Conservation (phyloP, 352 stramenopile genomes). For the Pythium dissimile region DNA sequence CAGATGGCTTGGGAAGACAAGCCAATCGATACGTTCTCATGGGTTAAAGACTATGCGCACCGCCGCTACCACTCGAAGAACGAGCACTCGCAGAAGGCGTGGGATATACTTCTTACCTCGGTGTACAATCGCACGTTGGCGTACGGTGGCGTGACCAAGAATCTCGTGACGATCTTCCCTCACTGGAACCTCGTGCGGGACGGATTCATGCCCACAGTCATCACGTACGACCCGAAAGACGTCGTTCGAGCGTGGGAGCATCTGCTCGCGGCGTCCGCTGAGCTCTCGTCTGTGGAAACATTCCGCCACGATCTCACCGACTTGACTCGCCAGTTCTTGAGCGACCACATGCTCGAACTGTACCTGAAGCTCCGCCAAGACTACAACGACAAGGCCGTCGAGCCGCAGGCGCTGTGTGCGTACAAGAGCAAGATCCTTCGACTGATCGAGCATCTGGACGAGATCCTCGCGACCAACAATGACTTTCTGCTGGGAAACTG, state of each 20-base stretch:
- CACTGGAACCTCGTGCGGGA: conserved; percentile 62
- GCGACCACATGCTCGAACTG: conserved; percentile 53
- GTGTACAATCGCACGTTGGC: conserved; percentile 73
- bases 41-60: conserved; percentile 48
- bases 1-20: conserved; percentile 65
- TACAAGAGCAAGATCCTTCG: conserved; percentile 44
- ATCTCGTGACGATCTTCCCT: conserved; percentile 58
- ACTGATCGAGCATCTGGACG: conserved; percentile 53
- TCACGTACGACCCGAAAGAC: conserved; percentile 70
- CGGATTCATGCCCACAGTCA: conserved; percentile 69
- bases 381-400: conserved; percentile 32
- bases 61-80: conserved; percentile 62
- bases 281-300: conserved; percentile 41
- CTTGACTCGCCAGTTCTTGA: conserved; percentile 72
- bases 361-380: conserved; percentile 57
- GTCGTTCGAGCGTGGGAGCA: conserved; percentile 55
- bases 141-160: conserved; percentile 76
- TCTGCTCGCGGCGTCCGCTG: conserved; percentile 37
- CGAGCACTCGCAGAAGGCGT: conserved; percentile 45
- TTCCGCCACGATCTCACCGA: conserved; percentile 80
- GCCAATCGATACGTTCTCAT: conserved; percentile 40
- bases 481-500: conserved; percentile 74
- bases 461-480: conserved; percentile 57
- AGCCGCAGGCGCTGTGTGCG: conserved; percentile 30
- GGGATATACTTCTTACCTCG: conserved; percentile 45